These are phyloP conservation scores for Ramichloridium luteum DNA, from an alignment of 2,329 filamentous ascomycete genomes.

Conservation along the genomic window DNA sequence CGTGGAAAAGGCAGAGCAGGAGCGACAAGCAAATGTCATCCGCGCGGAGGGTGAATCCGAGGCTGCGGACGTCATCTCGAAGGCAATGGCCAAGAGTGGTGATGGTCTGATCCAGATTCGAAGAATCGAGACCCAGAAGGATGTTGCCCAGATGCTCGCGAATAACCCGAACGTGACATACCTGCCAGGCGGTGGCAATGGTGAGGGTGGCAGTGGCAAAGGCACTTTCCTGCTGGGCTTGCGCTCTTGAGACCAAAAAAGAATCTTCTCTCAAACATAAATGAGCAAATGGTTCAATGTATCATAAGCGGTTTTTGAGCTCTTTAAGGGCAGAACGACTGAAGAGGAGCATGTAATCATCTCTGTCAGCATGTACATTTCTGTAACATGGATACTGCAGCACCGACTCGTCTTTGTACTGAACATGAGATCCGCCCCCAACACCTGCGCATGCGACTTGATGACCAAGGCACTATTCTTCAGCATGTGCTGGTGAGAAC, in stretches of 20 bases:
- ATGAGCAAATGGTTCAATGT: slow-evolving; percentile 2
- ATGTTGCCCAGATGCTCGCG: slow-evolving; percentile 84
- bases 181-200: slow-evolving; percentile 57
- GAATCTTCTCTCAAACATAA: too few relatives aligned
- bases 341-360: too few relatives aligned
- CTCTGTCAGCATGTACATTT: too few relatives aligned
- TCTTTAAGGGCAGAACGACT: too few relatives aligned
- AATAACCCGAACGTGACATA: slow-evolving; percentile 93
- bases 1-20: slow-evolving; percentile 96
- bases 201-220: slow-evolving; percentile 42
- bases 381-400: too few relatives aligned
- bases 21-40: slow-evolving; percentile 96
- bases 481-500: too few relatives aligned
- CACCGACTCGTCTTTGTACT: too few relatives aligned
- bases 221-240: slow-evolving; percentile 57
- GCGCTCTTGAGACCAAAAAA: slow-evolving; percentile 43
- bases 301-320: too few relatives aligned
- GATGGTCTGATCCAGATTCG: slow-evolving; percentile 92
- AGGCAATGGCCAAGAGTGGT: slow-evolving; percentile 82
- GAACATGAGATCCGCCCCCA: too few relatives aligned
- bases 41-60: slow-evolving; percentile 95
- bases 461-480: too few relatives aligned
- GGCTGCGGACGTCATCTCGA: slow-evolving; percentile 88
- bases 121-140: slow-evolving; percentile 91
- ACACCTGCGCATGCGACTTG: too few relatives aligned